Evolutionary conservation across 2,329 filamentous ascomycete species (phyloP).

Genomic region (Clathrospora elynae): DNA sequence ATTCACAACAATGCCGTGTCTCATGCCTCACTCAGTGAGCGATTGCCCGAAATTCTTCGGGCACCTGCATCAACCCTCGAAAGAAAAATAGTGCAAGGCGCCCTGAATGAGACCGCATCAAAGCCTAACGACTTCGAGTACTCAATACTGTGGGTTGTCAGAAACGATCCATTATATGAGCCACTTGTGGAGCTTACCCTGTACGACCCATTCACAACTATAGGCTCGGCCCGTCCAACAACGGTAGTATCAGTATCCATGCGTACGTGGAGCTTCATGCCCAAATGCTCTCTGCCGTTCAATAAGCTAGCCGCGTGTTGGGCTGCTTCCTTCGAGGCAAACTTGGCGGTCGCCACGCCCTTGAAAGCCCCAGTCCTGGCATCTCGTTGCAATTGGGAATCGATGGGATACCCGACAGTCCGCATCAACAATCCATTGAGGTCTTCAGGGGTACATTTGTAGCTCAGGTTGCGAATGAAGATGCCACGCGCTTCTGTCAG

Average conservation of each 20-base stretch:
- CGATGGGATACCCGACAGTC: slow-evolving; percentile 31
- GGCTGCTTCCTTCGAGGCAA: slow-evolving; percentile 39
- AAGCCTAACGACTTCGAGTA: too few relatives aligned
- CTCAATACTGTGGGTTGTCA: slow-evolving; percentile 24
- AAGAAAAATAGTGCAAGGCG: too few relatives aligned
- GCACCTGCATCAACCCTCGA: too few relatives aligned
- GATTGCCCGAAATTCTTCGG: too few relatives aligned
- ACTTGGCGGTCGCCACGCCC: slow-evolving; percentile 42
- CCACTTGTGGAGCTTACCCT: slow-evolving; percentile 20
- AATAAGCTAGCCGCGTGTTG: slow-evolving; percentile 35
- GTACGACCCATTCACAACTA: slow-evolving; percentile 39
- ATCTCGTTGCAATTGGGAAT: slow-evolving; percentile 35
- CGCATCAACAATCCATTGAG: slow-evolving; percentile 36
- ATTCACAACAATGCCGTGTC: too few relatives aligned
- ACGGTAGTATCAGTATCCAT: slow-evolving; percentile 44
- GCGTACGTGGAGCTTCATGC: slow-evolving; percentile 40
- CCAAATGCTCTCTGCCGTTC: slow-evolving; percentile 37
- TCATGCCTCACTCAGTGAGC: too few relatives aligned
- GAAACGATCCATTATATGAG: background rate
- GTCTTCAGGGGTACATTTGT: slow-evolving; percentile 32
- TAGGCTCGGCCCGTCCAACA: slow-evolving; percentile 38
- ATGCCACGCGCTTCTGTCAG: slow-evolving; percentile 47
- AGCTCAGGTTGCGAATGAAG: slow-evolving; percentile 43
- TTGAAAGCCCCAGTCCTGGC: slow-evolving; percentile 34
- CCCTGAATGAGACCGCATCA: too few relatives aligned